phyloP scores from a whole-genome alignment of 306 rosid genomes.

The Rubus idaeus region DNA sequence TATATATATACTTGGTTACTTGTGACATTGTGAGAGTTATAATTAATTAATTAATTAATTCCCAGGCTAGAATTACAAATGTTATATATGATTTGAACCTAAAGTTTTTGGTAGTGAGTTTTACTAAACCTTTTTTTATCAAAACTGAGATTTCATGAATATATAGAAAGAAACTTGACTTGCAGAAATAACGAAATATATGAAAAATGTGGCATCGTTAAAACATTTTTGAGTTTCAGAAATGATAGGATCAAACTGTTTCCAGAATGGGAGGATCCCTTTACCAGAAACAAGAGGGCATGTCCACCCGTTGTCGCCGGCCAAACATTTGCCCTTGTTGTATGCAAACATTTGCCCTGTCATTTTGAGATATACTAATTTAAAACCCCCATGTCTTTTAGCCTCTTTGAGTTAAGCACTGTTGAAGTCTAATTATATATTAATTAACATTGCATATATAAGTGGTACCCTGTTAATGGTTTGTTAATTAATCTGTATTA shows the following conservation, averaged over 20 bases:
- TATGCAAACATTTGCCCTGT: not conserved
- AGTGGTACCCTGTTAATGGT: not conserved
- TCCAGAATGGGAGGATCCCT: not conserved
- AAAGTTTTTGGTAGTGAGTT: no score
- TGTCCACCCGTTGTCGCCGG: not conserved
- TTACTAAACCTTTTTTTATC: no score
- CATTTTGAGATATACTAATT: not conserved
- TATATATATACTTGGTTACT: no score
- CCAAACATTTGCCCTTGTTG: not conserved
- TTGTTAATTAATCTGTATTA: constrained; percentile 22
- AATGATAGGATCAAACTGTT: not conserved
- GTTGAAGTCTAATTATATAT: not conserved
- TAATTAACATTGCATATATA: not conserved
- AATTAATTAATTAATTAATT: no score
- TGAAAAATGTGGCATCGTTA: no score
- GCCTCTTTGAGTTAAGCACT: constrained; percentile 3
- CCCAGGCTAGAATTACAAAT: no score
- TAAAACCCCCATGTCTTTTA: not conserved
- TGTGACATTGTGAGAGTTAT: not conserved
- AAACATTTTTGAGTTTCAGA: no score
- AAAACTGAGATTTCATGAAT: no score
- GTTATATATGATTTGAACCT: not conserved
- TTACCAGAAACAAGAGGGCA: not conserved
- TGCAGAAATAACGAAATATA: no score
- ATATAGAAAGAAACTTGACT: no score